These are phyloP conservation scores for Ramularia collo-cygni DNA, from an alignment of 2,329 filamentous ascomycete genomes.

Conservation along the genomic window DNA sequence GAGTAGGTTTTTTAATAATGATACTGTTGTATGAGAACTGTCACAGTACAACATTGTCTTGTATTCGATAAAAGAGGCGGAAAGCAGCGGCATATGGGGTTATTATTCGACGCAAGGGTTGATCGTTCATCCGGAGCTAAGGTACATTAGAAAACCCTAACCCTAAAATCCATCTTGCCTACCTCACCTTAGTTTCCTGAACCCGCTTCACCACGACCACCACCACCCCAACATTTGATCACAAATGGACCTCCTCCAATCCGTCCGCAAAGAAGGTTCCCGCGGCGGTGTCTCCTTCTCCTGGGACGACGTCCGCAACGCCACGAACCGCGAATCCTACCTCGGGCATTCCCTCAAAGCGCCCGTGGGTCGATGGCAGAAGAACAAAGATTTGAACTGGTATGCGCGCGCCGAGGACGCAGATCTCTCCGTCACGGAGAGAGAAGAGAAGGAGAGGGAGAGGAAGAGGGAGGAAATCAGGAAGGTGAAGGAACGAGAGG, in stretches of 20 bases:
- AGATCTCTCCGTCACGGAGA: slow-evolving; percentile 42
- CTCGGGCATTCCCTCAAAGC: slow-evolving; percentile 89
- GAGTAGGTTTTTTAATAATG: no score
- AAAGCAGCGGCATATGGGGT: no score
- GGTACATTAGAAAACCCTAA: no score
- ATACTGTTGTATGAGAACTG: no score
- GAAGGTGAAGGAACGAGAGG: slow-evolving; percentile 81
- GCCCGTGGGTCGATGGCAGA: slow-evolving; percentile 83
- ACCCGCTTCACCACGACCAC: no score
- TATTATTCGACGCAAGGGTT: no score
- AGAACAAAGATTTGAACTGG: slow-evolving; percentile 63
- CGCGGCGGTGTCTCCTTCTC: slow-evolving; percentile 93
- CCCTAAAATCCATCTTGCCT: no score
- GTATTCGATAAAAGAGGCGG: no score
- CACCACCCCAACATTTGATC: neutral
- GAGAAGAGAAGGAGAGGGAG: slow-evolving; percentile 62
- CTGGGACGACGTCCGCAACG: slow-evolving; percentile 89
- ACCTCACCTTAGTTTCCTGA: no score
- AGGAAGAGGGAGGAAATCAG: slow-evolving; percentile 63
- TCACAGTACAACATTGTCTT: no score
- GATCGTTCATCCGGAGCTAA: no score
- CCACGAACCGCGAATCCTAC: slow-evolving; percentile 80
- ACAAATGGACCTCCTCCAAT: slow-evolving; percentile 88
- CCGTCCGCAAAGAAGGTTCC: slow-evolving; percentile 80
- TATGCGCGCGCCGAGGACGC: slow-evolving; percentile 54